These are phyloP conservation scores for Drechslerella dactyloides DNA, from an alignment of 2,329 filamentous ascomycete genomes.

Conservation along the genomic window DNA sequence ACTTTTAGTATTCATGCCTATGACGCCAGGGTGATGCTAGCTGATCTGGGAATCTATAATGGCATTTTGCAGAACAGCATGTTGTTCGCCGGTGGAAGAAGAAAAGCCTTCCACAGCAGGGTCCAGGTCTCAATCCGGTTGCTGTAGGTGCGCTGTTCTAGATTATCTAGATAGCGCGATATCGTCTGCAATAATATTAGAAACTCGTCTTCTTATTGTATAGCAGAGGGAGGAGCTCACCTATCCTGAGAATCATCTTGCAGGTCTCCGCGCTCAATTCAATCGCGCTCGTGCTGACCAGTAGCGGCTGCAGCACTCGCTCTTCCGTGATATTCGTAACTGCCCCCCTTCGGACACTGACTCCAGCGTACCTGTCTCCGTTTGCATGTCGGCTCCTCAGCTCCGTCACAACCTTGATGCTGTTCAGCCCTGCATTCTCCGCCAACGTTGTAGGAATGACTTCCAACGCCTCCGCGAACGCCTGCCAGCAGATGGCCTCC, in stretches of 20 bases:
- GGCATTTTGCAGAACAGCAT: constrained; percentile 32
- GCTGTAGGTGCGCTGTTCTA: not conserved
- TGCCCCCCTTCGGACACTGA: constrained; percentile 96
- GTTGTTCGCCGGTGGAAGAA: constrained; percentile 1
- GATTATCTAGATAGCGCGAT: constrained; percentile 48
- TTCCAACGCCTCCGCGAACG: constrained; percentile 96
- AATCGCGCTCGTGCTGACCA: constrained; percentile 96
- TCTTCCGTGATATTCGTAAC: constrained; percentile 95
- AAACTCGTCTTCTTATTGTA: not conserved
- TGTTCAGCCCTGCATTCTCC: constrained; percentile 96
- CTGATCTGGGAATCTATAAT: constrained; percentile 46
- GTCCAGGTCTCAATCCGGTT: not conserved
- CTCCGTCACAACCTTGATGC: constrained; percentile 98
- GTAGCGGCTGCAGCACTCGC: constrained; percentile 91
- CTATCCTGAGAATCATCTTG: constrained; percentile 82
- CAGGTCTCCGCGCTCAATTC: constrained; percentile 97
- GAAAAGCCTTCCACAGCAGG: not conserved
- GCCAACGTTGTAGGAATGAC: constrained; percentile 95
- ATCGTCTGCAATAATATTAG: constrained; percentile 37
- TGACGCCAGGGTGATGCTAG: constrained; percentile 51
- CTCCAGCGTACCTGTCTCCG: constrained; percentile 93
- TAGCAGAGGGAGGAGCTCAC: constrained; percentile 1
- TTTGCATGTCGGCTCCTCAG: constrained; percentile 91
- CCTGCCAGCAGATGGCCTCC: constrained; percentile 98
- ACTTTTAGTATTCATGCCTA: constrained; percentile 50